These are phyloP conservation scores for Talaromyces pinophilus DNA, from an alignment of 2,329 filamentous ascomycete genomes.

Conservation along the genomic window DNA sequence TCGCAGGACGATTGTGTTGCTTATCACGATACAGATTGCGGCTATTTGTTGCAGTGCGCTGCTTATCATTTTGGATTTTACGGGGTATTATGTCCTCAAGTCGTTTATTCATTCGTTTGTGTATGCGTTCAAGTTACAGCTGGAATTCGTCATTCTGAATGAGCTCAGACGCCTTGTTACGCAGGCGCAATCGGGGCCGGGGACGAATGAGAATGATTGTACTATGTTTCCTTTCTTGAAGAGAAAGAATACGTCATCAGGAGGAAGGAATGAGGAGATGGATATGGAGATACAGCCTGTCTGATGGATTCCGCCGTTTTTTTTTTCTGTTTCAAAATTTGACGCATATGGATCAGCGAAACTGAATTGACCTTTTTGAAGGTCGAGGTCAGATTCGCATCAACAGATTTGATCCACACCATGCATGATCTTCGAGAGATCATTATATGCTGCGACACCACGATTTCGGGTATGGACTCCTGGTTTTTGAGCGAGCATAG, in stretches of 20 bases:
- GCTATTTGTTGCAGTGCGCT: constrained; percentile 11
- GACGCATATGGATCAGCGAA: neutral
- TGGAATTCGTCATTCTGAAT: constrained; percentile 24
- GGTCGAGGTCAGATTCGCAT: too few species aligned
- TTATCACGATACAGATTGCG: constrained; percentile 19
- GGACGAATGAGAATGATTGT: neutral
- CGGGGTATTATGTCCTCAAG: constrained; percentile 22
- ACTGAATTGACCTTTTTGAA: neutral
- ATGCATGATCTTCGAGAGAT: neutral
- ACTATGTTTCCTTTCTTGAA: neutral
- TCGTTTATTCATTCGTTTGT: constrained; percentile 23
- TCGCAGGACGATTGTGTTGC: constrained; percentile 16
- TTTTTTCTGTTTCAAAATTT: neutral
- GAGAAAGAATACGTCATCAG: neutral
- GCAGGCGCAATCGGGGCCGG: neutral
- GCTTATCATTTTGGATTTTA: constrained; percentile 17
- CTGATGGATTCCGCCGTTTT: neutral
- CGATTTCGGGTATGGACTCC: too few species aligned
- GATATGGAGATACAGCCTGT: neutral
- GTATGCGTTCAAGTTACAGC: constrained; percentile 22
- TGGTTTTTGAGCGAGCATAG: neutral
- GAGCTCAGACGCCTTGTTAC: constrained; percentile 17
- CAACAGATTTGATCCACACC: neutral
- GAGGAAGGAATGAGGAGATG: neutral
- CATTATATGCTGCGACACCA: neutral